Conservation (phyloP, 2,329 filamentous ascomycete genomes). For the Aaosphaeria arxii region DNA sequence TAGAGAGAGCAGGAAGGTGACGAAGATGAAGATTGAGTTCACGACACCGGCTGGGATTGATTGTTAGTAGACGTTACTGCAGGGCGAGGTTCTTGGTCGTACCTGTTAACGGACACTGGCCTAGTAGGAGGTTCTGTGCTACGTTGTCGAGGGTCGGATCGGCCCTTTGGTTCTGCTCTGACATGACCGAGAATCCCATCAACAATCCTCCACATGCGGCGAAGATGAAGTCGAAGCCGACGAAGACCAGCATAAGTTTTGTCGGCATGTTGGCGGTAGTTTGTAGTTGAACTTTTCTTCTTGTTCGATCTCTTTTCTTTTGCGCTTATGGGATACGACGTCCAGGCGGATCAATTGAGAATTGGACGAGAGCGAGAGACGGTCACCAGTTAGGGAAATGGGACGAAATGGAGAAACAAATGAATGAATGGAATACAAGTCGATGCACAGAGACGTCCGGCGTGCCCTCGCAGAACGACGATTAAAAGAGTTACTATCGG, state of each 20-base stretch:
- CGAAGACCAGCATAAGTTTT: conserved; percentile 52
- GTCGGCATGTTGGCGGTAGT: conserved; percentile 44
- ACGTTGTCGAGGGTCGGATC: conserved; percentile 48
- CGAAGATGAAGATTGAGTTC: conserved; percentile 69
- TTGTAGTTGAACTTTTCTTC: neutral
- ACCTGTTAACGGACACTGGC: conserved; percentile 54
- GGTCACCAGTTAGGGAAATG: neutral
- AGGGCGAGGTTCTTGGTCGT: conserved; percentile 18
- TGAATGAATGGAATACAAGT: conserved; percentile 26
- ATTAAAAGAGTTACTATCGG: conserved; percentile 12
- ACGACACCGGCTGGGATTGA: conserved; percentile 60
- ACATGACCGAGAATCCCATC: conserved; percentile 52
- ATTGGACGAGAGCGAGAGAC: too few species aligned
- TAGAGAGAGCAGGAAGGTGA: conserved; percentile 66
- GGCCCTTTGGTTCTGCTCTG: conserved; percentile 41
- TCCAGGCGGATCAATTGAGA: too few species aligned
- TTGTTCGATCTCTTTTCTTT: too few species aligned
- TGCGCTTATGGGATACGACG: too few species aligned
- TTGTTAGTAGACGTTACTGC: conserved; percentile 13
- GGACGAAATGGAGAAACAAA: neutral
- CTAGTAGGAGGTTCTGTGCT: conserved; percentile 51
- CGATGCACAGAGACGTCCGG: conserved; percentile 36
- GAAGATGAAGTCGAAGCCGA: conserved; percentile 52
- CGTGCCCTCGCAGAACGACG: conserved; percentile 33
- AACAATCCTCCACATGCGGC: conserved; percentile 51